These are phyloP conservation scores for Crucibulum cyathiforme DNA, from an alignment of 1,284 basidiomycete genomes.

Conservation along the genomic window DNA sequence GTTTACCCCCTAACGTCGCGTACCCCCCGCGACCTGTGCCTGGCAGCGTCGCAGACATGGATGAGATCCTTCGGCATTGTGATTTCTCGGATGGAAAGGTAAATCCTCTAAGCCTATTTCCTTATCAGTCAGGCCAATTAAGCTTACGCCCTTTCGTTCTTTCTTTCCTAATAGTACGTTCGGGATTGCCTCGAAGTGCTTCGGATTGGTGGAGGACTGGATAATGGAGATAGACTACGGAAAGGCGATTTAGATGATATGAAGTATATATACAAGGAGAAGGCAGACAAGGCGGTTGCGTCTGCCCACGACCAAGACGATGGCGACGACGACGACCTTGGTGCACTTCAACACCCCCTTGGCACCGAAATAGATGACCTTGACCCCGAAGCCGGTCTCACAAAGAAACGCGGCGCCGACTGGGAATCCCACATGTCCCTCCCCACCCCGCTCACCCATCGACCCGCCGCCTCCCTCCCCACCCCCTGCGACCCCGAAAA, in stretches of 20 bases:
- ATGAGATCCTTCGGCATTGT: conserved; percentile 75
- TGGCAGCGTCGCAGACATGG: conserved; percentile 74
- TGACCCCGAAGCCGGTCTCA: conserved; percentile 48
- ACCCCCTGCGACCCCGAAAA: conserved; percentile 72
- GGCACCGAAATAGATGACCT: conserved; percentile 37
- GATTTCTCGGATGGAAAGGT: conserved; percentile 73
- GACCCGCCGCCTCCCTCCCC: conserved; percentile 61
- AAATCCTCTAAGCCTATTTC: conserved; percentile 10
- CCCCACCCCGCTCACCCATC: conserved; percentile 45
- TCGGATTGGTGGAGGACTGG: conserved; percentile 72
- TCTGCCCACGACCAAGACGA: neutral
- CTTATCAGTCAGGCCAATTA: too few species aligned
- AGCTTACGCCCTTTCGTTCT: neutral
- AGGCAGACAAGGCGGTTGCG: conserved; percentile 26
- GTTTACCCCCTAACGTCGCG: conserved; percentile 51
- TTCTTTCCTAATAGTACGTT: conserved; percentile 63
- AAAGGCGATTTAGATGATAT: conserved; percentile 66
- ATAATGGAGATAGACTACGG: conserved; percentile 67
- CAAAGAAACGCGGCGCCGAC: conserved; percentile 45
- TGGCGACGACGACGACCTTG: conserved; percentile 2
- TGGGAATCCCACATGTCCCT: conserved; percentile 46
- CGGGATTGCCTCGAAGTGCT: conserved; percentile 81
- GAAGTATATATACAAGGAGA: conserved; percentile 71
- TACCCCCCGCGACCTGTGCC: conserved; percentile 73
- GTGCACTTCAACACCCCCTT: neutral